These are phyloP conservation scores for Comarum palustre DNA, from an alignment of 306 rosid genomes.

Conservation along the genomic window DNA sequence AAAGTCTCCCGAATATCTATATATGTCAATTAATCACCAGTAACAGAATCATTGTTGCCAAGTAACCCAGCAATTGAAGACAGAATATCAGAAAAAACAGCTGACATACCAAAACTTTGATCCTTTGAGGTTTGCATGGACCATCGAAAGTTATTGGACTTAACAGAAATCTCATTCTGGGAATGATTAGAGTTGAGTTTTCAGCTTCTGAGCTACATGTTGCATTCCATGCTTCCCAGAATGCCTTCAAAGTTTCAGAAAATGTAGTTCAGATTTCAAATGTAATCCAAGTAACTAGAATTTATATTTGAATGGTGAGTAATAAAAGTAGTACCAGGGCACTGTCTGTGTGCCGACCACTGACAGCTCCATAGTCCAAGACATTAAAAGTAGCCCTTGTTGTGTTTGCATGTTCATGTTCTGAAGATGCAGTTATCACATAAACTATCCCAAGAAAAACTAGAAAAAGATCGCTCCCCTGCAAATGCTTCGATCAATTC, in stretches of 20 bases:
- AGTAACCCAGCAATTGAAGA: neutral
- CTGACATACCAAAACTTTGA: constrained; percentile 31
- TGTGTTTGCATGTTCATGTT: constrained; percentile 5
- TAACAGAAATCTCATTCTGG: constrained; percentile 26
- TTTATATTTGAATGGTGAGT: neutral
- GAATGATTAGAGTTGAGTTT: constrained; percentile 24
- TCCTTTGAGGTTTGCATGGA: constrained; percentile 37
- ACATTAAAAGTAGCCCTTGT: constrained; percentile 12
- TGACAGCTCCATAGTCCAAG: constrained; percentile 34
- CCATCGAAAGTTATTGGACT: constrained; percentile 29
- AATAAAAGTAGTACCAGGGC: constrained; percentile 14
- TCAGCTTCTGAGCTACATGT: constrained; percentile 27
- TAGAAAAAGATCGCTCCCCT: constrained; percentile 13
- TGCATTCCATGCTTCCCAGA: constrained; percentile 34
- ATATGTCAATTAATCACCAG: neutral
- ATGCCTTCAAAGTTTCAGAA: constrained; percentile 25
- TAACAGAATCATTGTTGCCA: neutral
- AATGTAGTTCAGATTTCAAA: neutral
- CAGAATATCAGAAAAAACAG: neutral
- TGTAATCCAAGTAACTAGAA: neutral
- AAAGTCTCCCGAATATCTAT: constrained; percentile 30
- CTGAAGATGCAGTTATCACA: constrained; percentile 7
- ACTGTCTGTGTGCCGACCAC: constrained; percentile 27
- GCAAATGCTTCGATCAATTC: constrained; percentile 12
- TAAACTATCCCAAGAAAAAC: constrained; percentile 24